Percentiles rank a stretch among this genome's conserved stretches.
These are phyloP conservation scores for Tylopilus balloui DNA, from an alignment of 768 basidiomycete genomes.

Conservation along the genomic window DNA sequence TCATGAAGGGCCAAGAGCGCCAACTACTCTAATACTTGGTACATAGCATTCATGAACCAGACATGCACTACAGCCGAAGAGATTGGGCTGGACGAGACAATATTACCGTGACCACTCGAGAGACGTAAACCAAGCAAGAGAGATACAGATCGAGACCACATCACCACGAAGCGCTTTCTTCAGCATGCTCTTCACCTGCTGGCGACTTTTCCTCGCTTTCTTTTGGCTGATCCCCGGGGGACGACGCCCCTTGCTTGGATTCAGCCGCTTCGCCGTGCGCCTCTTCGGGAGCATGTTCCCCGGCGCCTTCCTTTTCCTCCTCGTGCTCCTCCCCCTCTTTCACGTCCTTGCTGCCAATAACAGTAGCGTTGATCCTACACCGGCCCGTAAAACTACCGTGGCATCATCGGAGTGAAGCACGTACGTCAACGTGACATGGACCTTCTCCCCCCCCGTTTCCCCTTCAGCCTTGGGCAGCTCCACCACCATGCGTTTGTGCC, in stretches of 20 bases:
- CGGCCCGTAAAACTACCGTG: background rate
- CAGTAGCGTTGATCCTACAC: conserved; percentile 71
- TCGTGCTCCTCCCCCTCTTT: conserved; percentile 37
- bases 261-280: conserved; percentile 22
- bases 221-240: conserved; percentile 19
- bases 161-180: conserved; percentile 15
- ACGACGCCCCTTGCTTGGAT: conserved; percentile 24
- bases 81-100: background rate
- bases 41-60: background rate
- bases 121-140: conserved; percentile 3
- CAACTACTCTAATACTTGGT: too few relatives aligned
- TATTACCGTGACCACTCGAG: background rate
- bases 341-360: conserved; percentile 62
- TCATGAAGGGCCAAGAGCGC: too few relatives aligned
- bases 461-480: conserved; percentile 52
- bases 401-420: conserved; percentile 28
- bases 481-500: conserved; percentile 59
- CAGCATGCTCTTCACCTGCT: conserved; percentile 15
- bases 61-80: background rate
- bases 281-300: conserved; percentile 28
- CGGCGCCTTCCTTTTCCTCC: conserved; percentile 26
- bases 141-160: conserved; percentile 3
- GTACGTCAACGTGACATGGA: conserved; percentile 71
- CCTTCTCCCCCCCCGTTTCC: conserved; percentile 51
- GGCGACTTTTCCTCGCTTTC: conserved; percentile 21